Evolutionary conservation across 805 yeast genomes (phyloP), one percentile per base, ranked within the genome.

Genomic region (Candida michaelii): DNA sequence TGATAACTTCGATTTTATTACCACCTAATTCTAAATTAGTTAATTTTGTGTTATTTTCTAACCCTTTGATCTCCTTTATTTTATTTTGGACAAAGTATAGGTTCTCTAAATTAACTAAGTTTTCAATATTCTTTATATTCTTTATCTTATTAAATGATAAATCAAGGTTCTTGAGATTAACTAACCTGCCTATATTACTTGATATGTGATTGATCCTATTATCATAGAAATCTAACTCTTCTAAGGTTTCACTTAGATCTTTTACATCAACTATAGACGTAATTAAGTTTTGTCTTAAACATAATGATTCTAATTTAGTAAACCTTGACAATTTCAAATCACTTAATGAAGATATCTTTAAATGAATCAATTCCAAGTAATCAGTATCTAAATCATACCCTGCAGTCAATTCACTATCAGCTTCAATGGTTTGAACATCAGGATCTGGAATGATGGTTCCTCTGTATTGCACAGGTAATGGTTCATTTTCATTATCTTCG

Each of bases 21-120:
- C 97, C 99, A 10, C 98, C 99, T 30, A 93, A 71, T 63, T 93
- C 99, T 42, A 93, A 66, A 51, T 84, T 85, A 40, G 65, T 76
- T 49, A 93, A 63, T 14, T 77, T 70, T 1, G 59, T 62, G 44
- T 89, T 69, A 1, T 73, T 70, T 11, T 77, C 79, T 37, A 91
- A 51, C 51, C 83, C 82, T 50, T 80, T 82, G 50, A 93, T 88
- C 45, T 77, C 82, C 12, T 75, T 62, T 42, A 93, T 88, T 55
- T 80, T 85, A 63, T 93, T 93, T 58, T 91, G 97, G 30, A 95
- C 96, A 63, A 93, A 81, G 58, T 80, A 93, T 32, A 93, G 58
- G 47, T 84, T 80, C 50, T 79, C 80, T 51, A 93, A 63, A 5
- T 82, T 69, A 1, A 64, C 69, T 51, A 91, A 66, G 4, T 75